Evolutionary conservation across 140 eudicot species (phyloP).

Genomic region (Cichorium intybus): DNA sequence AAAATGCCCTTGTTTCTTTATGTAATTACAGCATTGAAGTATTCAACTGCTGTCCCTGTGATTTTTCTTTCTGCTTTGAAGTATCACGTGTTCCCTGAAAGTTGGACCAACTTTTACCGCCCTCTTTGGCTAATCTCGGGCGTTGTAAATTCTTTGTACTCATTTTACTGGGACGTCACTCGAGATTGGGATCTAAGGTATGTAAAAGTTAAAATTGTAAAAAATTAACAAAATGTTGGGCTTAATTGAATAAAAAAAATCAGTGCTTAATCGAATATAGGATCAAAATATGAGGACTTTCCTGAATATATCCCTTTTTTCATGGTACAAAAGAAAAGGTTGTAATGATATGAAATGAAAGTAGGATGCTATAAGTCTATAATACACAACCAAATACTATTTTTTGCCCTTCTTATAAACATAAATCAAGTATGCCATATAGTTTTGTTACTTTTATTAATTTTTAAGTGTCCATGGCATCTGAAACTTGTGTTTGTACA

Average conservation of each 20-base stretch:
- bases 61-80: constrained; percentile 95
- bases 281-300: no score
- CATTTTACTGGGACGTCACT: constrained; percentile 94
- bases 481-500: not conserved
- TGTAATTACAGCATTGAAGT: constrained; percentile 84
- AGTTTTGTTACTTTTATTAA: not conserved
- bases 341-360: no score
- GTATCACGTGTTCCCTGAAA: constrained; percentile 84
- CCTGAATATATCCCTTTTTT: no score
- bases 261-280: no score
- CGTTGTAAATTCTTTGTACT: constrained; percentile 79
- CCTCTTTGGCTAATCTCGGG: constrained; percentile 87
- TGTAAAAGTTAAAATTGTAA: no score
- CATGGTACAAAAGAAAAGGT: no score
- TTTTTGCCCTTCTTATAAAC: no score
- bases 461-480: no score
- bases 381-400: no score
- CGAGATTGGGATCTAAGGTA: constrained; percentile 99
- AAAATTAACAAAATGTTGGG: no score
- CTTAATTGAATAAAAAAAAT: no score
- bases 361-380: no score
- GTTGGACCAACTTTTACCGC: constrained; percentile 73
- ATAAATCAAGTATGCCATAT: constrained; percentile 8
- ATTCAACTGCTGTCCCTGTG: constrained; percentile 93
- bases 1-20: constrained; percentile 7